Percentiles rank a stretch among this genome's conserved stretches.
These are phyloP conservation scores for Podosphaera xanthii DNA, from an alignment of 2,329 filamentous ascomycete genomes.

Conservation along the genomic window DNA sequence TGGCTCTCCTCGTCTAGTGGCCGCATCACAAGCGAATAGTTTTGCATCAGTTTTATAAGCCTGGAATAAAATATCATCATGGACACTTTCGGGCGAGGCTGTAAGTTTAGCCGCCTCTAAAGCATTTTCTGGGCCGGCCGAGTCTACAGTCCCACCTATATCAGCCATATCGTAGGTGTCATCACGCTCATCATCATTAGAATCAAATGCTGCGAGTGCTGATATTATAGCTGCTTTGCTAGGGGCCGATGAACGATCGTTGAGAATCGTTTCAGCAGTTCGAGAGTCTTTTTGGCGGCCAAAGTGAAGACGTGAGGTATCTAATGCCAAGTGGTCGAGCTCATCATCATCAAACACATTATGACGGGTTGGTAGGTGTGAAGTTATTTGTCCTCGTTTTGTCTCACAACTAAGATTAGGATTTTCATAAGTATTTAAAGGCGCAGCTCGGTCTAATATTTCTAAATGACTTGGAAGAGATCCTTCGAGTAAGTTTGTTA, in stretches of 20 bases:
- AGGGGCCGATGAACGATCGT: constrained; percentile 38
- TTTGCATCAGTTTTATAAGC: constrained; percentile 42
- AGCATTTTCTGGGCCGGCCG: constrained; percentile 25
- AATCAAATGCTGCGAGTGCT: constrained; percentile 71
- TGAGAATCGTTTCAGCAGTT: constrained; percentile 50
- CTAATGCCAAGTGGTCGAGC: constrained; percentile 45
- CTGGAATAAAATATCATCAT: constrained; percentile 52
- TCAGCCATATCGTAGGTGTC: constrained; percentile 90
- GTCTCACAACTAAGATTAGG: not conserved
- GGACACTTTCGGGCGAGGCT: constrained; percentile 19
- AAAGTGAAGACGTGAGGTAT: constrained; percentile 48
- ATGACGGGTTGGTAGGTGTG: constrained; percentile 31
- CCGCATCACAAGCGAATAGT: constrained; percentile 48
- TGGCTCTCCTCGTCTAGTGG: constrained; percentile 39
- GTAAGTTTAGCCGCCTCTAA: constrained; percentile 23
- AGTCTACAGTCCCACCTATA: constrained; percentile 71
- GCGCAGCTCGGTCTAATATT: constrained; percentile 37
- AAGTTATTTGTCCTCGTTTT: constrained; percentile 28
- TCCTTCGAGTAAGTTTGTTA: constrained; percentile 60
- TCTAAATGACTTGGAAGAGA: constrained; percentile 48
- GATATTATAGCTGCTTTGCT: constrained; percentile 74
- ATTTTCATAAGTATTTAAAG: not conserved
- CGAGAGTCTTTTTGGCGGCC: constrained; percentile 42
- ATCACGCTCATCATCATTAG: constrained; percentile 86
- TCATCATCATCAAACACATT: constrained; percentile 69